Evolutionary conservation across 2,329 filamentous ascomycete species (phyloP).

Genomic region (Mollisiaceae sp.): DNA sequence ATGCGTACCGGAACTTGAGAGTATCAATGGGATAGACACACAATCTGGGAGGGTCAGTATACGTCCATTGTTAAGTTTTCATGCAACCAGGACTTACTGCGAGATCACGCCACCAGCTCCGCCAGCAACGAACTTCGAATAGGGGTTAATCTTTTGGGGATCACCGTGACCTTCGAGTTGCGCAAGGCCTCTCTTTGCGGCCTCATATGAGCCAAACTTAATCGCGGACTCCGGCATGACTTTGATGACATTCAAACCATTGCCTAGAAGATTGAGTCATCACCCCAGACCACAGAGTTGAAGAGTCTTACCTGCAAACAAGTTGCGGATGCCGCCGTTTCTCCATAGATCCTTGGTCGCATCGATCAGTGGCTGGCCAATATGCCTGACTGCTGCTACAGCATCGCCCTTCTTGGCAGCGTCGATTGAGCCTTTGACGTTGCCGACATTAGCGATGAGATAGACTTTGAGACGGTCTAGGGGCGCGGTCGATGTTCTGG

Average conservation of each 20-base stretch:
- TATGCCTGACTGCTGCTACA: constrained; percentile 66
- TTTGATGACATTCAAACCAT: constrained; percentile 94
- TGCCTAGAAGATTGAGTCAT: constrained; percentile 61
- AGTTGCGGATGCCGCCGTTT: constrained; percentile 82
- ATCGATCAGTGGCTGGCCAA: constrained; percentile 70
- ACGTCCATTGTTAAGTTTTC: not conserved
- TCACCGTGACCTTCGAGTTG: constrained; percentile 88
- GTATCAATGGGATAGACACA: constrained; percentile 74
- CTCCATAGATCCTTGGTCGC: constrained; percentile 82
- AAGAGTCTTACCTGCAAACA: constrained; percentile 80
- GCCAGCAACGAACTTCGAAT: constrained; percentile 89
- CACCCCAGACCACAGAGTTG: constrained; percentile 17
- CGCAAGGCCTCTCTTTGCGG: constrained; percentile 85
- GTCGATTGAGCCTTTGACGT: constrained; percentile 59
- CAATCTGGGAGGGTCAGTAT: constrained; percentile 56
- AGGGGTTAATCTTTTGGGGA: constrained; percentile 76
- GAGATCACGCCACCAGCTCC: constrained; percentile 93
- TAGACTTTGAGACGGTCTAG: constrained; percentile 98
- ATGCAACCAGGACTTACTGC: constrained; percentile 62
- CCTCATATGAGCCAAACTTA: constrained; percentile 97
- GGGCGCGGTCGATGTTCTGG: constrained; percentile 92
- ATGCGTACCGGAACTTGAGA: constrained; percentile 60
- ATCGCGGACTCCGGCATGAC: constrained; percentile 99
- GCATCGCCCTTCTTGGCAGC: constrained; percentile 75
- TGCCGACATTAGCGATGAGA: constrained; percentile 86